phyloP scores from a whole-genome alignment of 768 basidiomycete genomes.

The Podaxis rugospora region DNA sequence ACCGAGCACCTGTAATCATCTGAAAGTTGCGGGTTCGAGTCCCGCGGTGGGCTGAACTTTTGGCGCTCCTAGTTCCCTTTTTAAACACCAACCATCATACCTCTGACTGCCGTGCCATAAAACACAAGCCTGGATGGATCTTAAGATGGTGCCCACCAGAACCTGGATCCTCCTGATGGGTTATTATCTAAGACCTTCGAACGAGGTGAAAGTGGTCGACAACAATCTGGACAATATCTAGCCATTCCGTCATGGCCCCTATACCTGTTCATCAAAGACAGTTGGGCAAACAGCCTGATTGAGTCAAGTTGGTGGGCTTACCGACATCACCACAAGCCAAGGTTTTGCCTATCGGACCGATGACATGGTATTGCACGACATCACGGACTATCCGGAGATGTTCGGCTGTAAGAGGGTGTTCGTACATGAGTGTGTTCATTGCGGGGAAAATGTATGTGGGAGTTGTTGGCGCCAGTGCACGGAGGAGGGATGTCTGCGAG shows the following conservation, averaged over 20 bases:
- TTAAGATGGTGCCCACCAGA: neutral
- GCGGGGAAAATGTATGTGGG: conserved; percentile 93
- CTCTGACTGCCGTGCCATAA: neutral
- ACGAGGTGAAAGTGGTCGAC: conserved; percentile 47
- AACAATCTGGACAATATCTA: conserved; percentile 75
- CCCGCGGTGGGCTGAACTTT: conserved; percentile 10
- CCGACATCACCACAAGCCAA: conserved; percentile 93
- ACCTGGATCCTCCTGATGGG: neutral
- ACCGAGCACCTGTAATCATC: neutral
- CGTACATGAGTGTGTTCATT: conserved; percentile 99
- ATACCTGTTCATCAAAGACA: conserved; percentile 43
- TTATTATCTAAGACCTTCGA: neutral
- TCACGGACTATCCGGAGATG: conserved; percentile 76
- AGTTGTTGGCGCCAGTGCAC: conserved; percentile 78
- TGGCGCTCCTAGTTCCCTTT: neutral
- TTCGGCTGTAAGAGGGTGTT: conserved; percentile 84
- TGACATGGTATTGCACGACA: conserved; percentile 71
- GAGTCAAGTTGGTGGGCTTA: conserved; percentile 26
- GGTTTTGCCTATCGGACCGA: conserved; percentile 84
- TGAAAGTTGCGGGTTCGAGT: conserved; percentile 14
- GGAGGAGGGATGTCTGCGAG: conserved; percentile 68
- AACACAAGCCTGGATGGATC: neutral
- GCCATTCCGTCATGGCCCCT: conserved; percentile 98
- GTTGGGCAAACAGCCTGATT: neutral
- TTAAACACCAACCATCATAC: neutral